Conservation (phyloP, 1,284 basidiomycete species). For the Apiotrichum domesticum region DNA sequence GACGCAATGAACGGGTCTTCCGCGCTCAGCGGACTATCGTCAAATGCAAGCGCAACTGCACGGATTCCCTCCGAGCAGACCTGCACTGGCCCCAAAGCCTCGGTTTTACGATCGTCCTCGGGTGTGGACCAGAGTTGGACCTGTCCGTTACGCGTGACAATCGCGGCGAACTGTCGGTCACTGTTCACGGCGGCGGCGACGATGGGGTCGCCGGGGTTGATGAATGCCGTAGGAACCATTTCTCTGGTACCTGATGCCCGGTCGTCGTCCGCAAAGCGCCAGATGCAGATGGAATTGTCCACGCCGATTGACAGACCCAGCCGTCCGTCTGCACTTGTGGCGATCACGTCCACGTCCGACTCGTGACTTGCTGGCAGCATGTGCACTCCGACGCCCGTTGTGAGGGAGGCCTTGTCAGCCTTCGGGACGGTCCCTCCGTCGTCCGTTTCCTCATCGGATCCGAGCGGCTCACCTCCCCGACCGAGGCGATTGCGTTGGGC, state of each 20-base stretch:
- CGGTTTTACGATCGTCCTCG: constrained; percentile 13
- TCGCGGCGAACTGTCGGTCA: constrained; percentile 8
- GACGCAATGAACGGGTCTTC: constrained; percentile 19
- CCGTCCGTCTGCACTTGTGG: constrained; percentile 59
- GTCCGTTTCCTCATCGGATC: constrained; percentile 14
- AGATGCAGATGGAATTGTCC: constrained; percentile 53
- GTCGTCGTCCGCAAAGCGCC: constrained; percentile 28
- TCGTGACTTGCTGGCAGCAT: constrained; percentile 69
- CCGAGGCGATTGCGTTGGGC: constrained; percentile 59
- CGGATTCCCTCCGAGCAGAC: constrained; percentile 1
- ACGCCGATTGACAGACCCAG: constrained; percentile 65
- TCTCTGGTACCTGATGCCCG: constrained; percentile 26
- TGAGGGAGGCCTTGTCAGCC: neutral
- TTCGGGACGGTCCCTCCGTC: neutral
- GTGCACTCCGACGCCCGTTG: constrained; percentile 48
- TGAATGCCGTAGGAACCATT: constrained; percentile 7
- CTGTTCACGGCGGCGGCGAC: constrained; percentile 20
- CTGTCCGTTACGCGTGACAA: constrained; percentile 7
- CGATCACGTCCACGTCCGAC: constrained; percentile 76
- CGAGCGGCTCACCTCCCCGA: constrained; percentile 21
- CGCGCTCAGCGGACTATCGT: constrained; percentile 1
- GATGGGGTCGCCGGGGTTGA: constrained; percentile 21
- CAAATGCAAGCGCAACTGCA: constrained; percentile 5
- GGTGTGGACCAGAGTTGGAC: constrained; percentile 13
- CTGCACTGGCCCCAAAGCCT: neutral